Conservation (phyloP, 345 rosid species). For the Hevea brasiliensis region DNA sequence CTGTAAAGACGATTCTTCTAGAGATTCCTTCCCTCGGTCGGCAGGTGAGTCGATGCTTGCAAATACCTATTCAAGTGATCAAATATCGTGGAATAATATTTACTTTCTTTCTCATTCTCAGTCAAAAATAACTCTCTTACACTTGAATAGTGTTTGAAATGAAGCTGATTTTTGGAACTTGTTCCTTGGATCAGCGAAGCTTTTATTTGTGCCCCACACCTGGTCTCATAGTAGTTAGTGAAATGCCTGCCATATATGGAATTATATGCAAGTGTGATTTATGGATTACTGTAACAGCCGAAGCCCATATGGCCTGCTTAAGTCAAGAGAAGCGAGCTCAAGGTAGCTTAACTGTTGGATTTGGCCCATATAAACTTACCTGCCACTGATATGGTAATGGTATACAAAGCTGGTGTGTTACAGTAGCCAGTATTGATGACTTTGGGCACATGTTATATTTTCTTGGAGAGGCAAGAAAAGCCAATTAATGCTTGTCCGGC, state of each 20-base stretch:
- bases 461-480: not conserved
- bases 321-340: no score
- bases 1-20: conserved; percentile 90
- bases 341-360: no score
- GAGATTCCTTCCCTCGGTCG: conserved; percentile 93
- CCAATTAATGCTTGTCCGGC: not conserved
- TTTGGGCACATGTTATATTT: not conserved
- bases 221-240: not conserved
- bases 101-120: conserved; percentile 1
- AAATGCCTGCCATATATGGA: not conserved
- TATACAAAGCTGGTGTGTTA: no score
- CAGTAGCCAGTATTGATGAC: no score
- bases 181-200: not conserved
- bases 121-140: not conserved
- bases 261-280: not conserved
- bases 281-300: no score
- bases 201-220: not conserved
- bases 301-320: no score
- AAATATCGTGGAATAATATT: not conserved
- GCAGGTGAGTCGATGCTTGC: conserved; percentile 57
- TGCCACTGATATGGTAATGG: no score
- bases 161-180: not conserved
- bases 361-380: no score
- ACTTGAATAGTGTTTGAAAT: not conserved
- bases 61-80: not conserved